phyloP scores from a whole-genome alignment of 352 stramenopile genomes.

The Plasmopara muralis region DNA sequence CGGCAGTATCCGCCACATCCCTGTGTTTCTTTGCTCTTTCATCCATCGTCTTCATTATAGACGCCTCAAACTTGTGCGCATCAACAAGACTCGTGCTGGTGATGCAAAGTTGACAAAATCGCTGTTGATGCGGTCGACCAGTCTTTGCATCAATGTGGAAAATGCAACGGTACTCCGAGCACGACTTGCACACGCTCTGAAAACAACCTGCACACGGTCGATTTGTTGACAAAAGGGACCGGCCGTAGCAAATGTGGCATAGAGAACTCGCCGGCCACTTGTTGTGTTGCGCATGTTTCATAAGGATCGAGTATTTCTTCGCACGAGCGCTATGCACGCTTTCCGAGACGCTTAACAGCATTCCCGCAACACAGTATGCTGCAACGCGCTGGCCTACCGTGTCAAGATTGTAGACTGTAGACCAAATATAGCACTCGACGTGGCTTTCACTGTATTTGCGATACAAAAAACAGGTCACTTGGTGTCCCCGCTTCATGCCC shows the following conservation, averaged over 20 bases:
- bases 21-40: slow-evolving; percentile 1
- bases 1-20: slow-evolving; percentile 17
- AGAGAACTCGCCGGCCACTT: slow-evolving; percentile 28
- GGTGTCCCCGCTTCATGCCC: slow-evolving; percentile 39
- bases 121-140: slow-evolving; percentile 28
- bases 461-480: slow-evolving; percentile 45
- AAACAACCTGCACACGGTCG: slow-evolving; percentile 36
- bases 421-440: slow-evolving; percentile 39
- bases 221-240: slow-evolving; percentile 33
- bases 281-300: slow-evolving; percentile 26
- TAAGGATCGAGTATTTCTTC: slow-evolving; percentile 36
- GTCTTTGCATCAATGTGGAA: slow-evolving; percentile 39
- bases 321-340: slow-evolving; percentile 33
- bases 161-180: slow-evolving; percentile 38
- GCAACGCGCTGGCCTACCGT: slow-evolving; percentile 30
- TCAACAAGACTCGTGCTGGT: slow-evolving; percentile 30
- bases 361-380: slow-evolving; percentile 37
- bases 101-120: slow-evolving; percentile 45
- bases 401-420: slow-evolving; percentile 37
- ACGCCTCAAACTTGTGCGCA: slow-evolving; percentile 27
- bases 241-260: slow-evolving; percentile 41
- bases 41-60: slow-evolving; percentile 16
- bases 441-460: slow-evolving; percentile 22
- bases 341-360: slow-evolving; percentile 29
- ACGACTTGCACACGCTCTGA: slow-evolving; percentile 43